Evolutionary conservation across 352 stramenopile genomes (phyloP), one percentile per base, ranked within the genome.

Genomic region (Globisporangium cylindrosporum): DNA sequence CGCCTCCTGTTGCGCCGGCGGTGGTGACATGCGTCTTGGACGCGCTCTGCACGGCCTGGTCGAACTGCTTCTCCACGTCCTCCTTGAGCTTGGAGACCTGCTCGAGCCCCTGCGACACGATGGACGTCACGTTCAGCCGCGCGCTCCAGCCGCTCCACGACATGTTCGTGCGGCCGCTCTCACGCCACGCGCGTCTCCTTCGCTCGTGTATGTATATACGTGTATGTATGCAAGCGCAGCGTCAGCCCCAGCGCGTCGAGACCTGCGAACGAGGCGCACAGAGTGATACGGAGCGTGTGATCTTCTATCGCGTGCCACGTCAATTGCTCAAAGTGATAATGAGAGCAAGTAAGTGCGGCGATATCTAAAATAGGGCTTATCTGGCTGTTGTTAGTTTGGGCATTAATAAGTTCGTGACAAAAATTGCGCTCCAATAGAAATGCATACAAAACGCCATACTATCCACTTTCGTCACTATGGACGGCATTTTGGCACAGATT

Each of bases 1-100:
- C 0, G 15, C 4, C 7, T 8, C 14, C 20, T 34, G 46, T 48
- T 48, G 55, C 18, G 24, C 3, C 29, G 46, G 62, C 29, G 8
- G 18, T 48, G 15, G 62, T 29, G 2, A 2, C 10, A 20, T 51
- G 43, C 43, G 43, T 43, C 55, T 67, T 70, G 54, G 22, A 29
- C 46, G 43, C 34, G 54, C 76, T 73, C 22, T 82, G 75, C 43
- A 95, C 84, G 43, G 86, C 84, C 67, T 95, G 82, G 57, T 95
- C 88, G 63, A 95, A 95, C 64, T 92, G 88, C 73, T 95, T 95
- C 73, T 95, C 88, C 59, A 95, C 88, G 67, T 95, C 88, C 70
- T 95, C 88, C 24, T 86, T 86, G 64, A 95, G 75, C 79, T 78
- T 92, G 49, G 73, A 81, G 62, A 95, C 88, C 69, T 95, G 88